These are phyloP conservation scores for Jamesozyma hellenica DNA, from an alignment of 805 yeast species.

Conservation along the genomic window DNA sequence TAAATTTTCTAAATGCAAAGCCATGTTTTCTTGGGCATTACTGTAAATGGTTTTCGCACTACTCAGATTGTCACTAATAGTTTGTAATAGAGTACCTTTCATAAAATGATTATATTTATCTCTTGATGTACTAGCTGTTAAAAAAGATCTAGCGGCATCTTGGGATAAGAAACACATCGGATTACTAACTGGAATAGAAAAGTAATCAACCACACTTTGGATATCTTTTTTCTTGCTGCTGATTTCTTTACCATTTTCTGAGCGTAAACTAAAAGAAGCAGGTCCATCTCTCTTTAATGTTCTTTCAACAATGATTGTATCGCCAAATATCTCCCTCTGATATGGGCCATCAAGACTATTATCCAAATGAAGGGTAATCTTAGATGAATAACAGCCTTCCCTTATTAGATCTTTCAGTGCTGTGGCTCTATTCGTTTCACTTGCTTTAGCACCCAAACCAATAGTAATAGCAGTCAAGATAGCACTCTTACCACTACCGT, in stretches of 20 bases:
- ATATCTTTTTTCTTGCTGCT: constrained; percentile 56
- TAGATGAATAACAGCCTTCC: constrained; percentile 64
- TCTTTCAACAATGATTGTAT: constrained; percentile 60
- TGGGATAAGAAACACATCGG: constrained; percentile 91
- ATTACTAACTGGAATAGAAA: constrained; percentile 72
- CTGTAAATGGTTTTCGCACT: constrained; percentile 30
- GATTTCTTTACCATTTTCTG: constrained; percentile 41
- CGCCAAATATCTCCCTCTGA: constrained; percentile 57
- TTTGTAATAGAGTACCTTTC: constrained; percentile 68
- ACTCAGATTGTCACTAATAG: constrained; percentile 46
- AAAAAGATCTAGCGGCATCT: constrained; percentile 84
- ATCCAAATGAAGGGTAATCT: constrained; percentile 52
- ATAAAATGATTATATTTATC: constrained; percentile 69
- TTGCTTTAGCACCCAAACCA: constrained; percentile 82
- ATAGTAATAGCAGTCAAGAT: constrained; percentile 78
- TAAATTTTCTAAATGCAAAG: constrained; percentile 32
- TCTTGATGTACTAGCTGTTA: constrained; percentile 63
- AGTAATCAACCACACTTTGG: constrained; percentile 57
- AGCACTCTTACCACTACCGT: constrained; percentile 89
- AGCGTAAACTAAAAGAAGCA: constrained; percentile 44
- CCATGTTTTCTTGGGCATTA: constrained; percentile 33
- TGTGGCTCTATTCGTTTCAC: constrained; percentile 76
- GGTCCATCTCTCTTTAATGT: constrained; percentile 44
- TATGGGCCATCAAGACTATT: constrained; percentile 61
- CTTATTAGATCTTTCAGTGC: constrained; percentile 60